Conservation (phyloP, 2,329 filamentous ascomycete genomes). For the Aspergillus carbonarius region DNA sequence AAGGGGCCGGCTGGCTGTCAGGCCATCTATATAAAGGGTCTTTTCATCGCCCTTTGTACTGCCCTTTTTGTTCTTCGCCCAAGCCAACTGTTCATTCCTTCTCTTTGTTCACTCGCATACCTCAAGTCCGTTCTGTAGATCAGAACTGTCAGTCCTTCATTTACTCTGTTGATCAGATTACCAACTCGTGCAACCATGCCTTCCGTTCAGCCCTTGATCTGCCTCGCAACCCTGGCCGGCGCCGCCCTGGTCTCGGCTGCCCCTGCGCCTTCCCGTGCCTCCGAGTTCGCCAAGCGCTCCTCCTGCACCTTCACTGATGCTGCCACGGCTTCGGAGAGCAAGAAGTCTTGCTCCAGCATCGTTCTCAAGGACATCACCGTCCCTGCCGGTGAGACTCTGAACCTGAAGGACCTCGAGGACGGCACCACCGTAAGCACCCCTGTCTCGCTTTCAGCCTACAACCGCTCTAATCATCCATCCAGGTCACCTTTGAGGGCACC, state of each 20-base stretch:
- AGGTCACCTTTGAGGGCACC: constrained; percentile 62
- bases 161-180: constrained; percentile 7
- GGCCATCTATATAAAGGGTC: constrained; percentile 1
- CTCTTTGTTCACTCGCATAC: not conserved
- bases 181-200: constrained; percentile 2
- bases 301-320: constrained; percentile 6
- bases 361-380: constrained; percentile 7
- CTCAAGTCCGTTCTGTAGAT: constrained; percentile 3
- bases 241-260: constrained; percentile 3
- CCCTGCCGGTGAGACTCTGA: constrained; percentile 6
- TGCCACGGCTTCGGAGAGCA: constrained; percentile 4
- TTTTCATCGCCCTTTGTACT: not conserved
- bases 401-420: constrained; percentile 18
- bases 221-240: not conserved
- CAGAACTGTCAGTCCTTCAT: constrained; percentile 3
- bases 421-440: constrained; percentile 47
- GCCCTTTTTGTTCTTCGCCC: not conserved
- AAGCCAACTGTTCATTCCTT: constrained; percentile 3
- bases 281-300: constrained; percentile 4
- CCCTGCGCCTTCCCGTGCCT: constrained; percentile 1
- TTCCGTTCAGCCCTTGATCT: not conserved
- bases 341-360: constrained; percentile 1
- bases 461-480: not conserved
- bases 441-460: constrained; percentile 1
- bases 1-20: not conserved